Evolutionary conservation across 2,329 filamentous ascomycete species (phyloP).

Genomic region (Zelopaecilomyces penicillatus): DNA sequence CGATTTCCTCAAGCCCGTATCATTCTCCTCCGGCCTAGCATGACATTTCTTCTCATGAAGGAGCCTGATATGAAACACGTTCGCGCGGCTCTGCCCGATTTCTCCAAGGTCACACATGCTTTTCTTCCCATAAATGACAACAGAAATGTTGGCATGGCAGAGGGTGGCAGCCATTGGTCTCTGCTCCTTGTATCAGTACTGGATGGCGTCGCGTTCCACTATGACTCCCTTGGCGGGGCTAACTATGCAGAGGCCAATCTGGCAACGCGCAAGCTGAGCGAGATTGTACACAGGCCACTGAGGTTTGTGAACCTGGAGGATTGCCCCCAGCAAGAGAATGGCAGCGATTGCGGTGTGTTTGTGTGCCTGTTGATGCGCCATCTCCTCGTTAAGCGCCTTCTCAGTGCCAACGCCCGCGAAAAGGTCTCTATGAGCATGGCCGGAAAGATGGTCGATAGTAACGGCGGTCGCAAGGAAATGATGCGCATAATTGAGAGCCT

Average conservation of each 20-base stretch:
- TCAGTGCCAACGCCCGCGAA: constrained; percentile 69
- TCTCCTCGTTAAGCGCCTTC: constrained; percentile 73
- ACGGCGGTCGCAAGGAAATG: constrained; percentile 81
- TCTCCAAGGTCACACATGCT: constrained; percentile 74
- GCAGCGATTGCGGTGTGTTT: constrained; percentile 89
- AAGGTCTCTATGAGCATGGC: constrained; percentile 94
- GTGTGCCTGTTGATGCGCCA: constrained; percentile 94
- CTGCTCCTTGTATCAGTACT: constrained; percentile 81
- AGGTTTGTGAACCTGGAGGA: constrained; percentile 77
- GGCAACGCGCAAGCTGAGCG: constrained; percentile 60
- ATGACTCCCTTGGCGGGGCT: constrained; percentile 72
- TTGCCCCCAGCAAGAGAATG: constrained; percentile 84
- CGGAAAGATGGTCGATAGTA: constrained; percentile 74
- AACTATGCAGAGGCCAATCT: constrained; percentile 68
- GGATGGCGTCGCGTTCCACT: constrained; percentile 91
- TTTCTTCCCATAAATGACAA: constrained; percentile 95
- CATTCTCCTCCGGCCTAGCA: constrained; percentile 80
- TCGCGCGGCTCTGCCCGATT: constrained; percentile 68
- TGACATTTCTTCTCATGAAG: constrained; percentile 86
- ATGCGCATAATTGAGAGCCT: constrained; percentile 78
- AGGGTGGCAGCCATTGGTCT: constrained; percentile 92
- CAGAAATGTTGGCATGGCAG: constrained; percentile 64
- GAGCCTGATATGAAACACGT: constrained; percentile 49
- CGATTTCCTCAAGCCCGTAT: constrained; percentile 79
- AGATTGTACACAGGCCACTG: constrained; percentile 57